Base-by-base conservation (phyloP, 164 flowering plant genomes). In the Tinospora cordifolia region DNA sequence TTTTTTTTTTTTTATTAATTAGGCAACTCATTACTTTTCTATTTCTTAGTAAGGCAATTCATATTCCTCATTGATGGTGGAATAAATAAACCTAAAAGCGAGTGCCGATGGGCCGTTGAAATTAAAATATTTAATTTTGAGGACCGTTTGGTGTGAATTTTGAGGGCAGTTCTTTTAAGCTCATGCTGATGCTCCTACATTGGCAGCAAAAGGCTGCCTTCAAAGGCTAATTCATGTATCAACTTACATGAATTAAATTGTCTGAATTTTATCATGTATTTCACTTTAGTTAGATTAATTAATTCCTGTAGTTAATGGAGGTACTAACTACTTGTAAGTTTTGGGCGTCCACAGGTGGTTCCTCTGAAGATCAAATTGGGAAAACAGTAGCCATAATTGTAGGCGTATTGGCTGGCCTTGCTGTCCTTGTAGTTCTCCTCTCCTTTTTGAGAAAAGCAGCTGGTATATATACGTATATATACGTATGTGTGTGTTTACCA, bases 341-440 rank as follows among this genome's bases (percentile, higher is more conserved):
- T 68, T 46, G 65, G 60, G 63, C 26, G 44, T 60, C 41, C 63
- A 8, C 11, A 87, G 97, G 80, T 86, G 77, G 89, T 54, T 72
- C 87, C 7, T 70, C 75, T 36, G 88, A 84, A 19, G 96, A 89
- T 63, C 78, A 86, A 36, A 84, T 87, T 26, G 98, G 95, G 3
- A 92, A 81, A 79, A 85, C 90, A 65, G 87, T 93, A 1, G 92
- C 97, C 22, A 88, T 91, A n/a, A 85, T 89, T 14, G 91, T 90
- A 0, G 97, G 96, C 6, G 83, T 76, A 36, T 21, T 90, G 12
- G 95, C 91, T 0, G 96, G 90, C 0, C 67, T 91, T 14, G 90
- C 93, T 0, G 62, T 91, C 67, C 57, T 93, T n/a, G 75, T 91
- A 24, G 96, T 93, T 68, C 81, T 90, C 66, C 93, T 93, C 72